Conservation (phyloP, 257 asterid genomes). For the Parsonsia alboflavescens region DNA sequence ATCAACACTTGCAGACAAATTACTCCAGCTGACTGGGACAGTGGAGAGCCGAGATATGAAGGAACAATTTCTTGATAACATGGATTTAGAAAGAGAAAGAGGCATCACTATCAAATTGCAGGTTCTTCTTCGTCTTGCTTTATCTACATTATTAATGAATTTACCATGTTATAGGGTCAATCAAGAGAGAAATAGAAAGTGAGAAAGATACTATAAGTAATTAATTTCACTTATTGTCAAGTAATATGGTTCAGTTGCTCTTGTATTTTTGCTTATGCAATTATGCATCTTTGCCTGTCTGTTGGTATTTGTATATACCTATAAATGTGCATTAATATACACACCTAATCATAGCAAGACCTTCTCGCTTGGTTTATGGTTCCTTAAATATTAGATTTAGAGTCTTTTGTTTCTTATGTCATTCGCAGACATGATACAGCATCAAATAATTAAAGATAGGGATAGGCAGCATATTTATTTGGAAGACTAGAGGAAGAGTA, state of each 20-base stretch:
- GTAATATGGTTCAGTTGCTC: not conserved
- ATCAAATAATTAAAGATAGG: not conserved
- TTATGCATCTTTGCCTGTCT: not conserved
- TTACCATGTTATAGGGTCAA: not conserved
- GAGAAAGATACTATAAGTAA: not conserved
- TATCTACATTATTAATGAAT: constrained; percentile 3
- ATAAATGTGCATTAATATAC: not conserved
- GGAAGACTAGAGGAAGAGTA: not conserved
- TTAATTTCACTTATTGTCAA: not conserved
- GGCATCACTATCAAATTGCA: constrained; percentile 97
- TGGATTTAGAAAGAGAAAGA: constrained; percentile 99
- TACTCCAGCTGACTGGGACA: constrained; percentile 92
- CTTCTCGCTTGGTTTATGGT: not conserved
- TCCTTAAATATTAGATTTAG: not conserved
- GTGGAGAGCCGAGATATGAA: constrained; percentile 93
- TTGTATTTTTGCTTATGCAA: not conserved
- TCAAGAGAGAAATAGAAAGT: not conserved
- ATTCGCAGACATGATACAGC: not conserved
- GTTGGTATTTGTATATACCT: not conserved
- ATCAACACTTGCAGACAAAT: constrained; percentile 92
- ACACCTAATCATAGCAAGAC: not conserved
- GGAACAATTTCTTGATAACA: constrained; percentile 95
- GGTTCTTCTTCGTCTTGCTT: constrained; percentile 36
- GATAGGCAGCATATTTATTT: not conserved
- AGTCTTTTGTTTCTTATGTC: not conserved